Evolutionary conservation across 805 yeast species (phyloP), one percentile per base, ranked within the genome.

Genomic region (Starmerella floricola): DNA sequence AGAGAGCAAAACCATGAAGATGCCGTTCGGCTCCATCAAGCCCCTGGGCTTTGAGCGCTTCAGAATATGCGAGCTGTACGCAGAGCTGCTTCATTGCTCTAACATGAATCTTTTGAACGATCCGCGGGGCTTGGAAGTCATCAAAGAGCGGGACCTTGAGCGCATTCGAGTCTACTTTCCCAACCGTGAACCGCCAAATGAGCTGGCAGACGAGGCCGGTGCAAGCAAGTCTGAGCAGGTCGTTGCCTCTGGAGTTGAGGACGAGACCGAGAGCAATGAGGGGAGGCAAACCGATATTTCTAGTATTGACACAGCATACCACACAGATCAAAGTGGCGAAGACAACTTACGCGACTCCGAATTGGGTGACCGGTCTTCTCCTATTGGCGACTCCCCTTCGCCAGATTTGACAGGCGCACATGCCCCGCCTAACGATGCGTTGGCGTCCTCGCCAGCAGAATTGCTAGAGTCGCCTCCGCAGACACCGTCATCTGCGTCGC

Each of bases 81-180:
- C 98, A 0, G 99, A 91, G 56, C 68, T 91, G 31, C 68, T 91
- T 43, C 98, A 91, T 62, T 91, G 99, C 58, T 85, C 95, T n/a
- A 91, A 91, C 62, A 91, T 91, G 97, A 84, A 80, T 0, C 68
- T 86, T 16, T 70, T 91, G 51, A 91, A 88, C 59, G 85, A 87
- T 35, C 74, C 72, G 31, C 70, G 69, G 40, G 85, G 87, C 41
- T 78, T 83, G 59, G 67, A 68, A 24, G 70, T 84, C 34, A 76
- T 85, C 19, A 61, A 62, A 30, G 75, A 78, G 43, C 71, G 95
- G 37, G 94, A 86, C 55, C 59, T 62, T 11, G 74, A 78, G 46
- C 70, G 95, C 45, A 66, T 64, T 6, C 43, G 44, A 4, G 44
- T 38, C 13, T 47, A 35, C 40, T 47, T 44, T 18, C 66, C 78